Percentiles rank a stretch among this genome's conserved stretches.
Evolutionary conservation across 2,329 filamentous ascomycete genomes (phyloP).

Genomic region (Diaporthe batatas): DNA sequence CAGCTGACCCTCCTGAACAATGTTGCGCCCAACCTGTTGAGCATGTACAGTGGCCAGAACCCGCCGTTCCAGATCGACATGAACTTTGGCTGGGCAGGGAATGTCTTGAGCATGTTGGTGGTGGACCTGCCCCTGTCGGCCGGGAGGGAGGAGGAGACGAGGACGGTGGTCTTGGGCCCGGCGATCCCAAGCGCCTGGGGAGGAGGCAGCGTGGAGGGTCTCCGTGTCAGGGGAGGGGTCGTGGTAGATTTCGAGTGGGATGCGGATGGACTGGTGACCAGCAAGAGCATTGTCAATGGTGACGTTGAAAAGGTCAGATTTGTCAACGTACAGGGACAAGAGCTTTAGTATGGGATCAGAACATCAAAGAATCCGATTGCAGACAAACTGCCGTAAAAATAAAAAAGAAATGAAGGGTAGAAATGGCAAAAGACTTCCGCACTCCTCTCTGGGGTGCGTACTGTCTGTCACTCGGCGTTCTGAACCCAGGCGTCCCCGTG

Average conservation of each 20-base stretch:
- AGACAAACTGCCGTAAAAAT: not conserved
- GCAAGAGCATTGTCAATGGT: constrained; percentile 37
- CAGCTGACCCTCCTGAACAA: constrained; percentile 63
- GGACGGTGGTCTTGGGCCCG: constrained; percentile 60
- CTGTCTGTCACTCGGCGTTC: constrained; percentile 11
- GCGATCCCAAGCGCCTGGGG: constrained; percentile 61
- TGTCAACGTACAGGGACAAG: constrained; percentile 42
- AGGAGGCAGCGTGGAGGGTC: constrained; percentile 57
- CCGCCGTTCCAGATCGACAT: constrained; percentile 71
- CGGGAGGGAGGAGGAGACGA: constrained; percentile 43
- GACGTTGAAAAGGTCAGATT: constrained; percentile 34
- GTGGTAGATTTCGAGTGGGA: constrained; percentile 60
- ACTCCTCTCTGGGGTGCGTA: not conserved
- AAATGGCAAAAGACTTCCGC: constrained; percentile 24
- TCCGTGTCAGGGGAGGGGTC: constrained; percentile 59
- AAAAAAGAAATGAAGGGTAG: not conserved
- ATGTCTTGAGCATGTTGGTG: constrained; percentile 64
- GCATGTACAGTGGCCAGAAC: constrained; percentile 61
- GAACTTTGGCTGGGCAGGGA: constrained; percentile 66
- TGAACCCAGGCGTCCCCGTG: not conserved
- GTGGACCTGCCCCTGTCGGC: constrained; percentile 58
- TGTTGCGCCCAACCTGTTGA: constrained; percentile 63
- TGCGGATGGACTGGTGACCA: constrained; percentile 51
- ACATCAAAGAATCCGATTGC: not conserved
- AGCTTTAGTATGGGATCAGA: constrained; percentile 14